Conservation (phyloP, 305 asterid genomes). For the Striga hermonthica region DNA sequence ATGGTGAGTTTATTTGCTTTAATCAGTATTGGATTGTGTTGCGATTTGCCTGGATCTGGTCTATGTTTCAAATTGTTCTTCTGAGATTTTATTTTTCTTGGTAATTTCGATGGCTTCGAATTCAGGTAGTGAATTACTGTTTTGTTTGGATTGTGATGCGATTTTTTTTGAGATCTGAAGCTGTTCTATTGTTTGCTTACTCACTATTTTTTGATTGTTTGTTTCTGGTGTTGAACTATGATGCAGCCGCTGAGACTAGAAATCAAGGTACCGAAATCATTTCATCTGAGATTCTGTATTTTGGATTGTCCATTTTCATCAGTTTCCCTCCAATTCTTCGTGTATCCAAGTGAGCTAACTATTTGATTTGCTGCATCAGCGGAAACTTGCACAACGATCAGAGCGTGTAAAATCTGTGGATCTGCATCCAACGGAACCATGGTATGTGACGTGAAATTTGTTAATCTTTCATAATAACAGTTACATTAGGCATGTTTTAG, state of each 20-base stretch:
- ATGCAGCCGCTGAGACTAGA: slow-evolving; percentile 86
- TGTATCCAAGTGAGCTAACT: slow-evolving; percentile 27
- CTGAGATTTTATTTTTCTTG: slow-evolving; percentile 22
- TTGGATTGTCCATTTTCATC: background rate
- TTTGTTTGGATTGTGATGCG: slow-evolving; percentile 30
- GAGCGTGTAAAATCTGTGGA: slow-evolving; percentile 95
- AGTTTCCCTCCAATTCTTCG: background rate
- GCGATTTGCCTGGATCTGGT: slow-evolving; percentile 40
- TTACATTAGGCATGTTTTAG: too few species aligned
- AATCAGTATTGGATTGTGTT: slow-evolving; percentile 28
- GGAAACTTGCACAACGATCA: slow-evolving; percentile 91
- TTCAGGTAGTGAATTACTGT: slow-evolving; percentile 31
- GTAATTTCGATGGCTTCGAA: slow-evolving; percentile 19
- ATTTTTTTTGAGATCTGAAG: slow-evolving; percentile 46
- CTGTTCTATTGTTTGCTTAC: slow-evolving; percentile 43
- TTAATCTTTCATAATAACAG: too few species aligned
- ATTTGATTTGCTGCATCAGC: slow-evolving; percentile 47
- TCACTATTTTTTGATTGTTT: slow-evolving; percentile 26
- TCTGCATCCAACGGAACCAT: slow-evolving; percentile 98
- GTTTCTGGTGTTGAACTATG: slow-evolving; percentile 26
- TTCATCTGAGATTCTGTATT: slow-evolving; percentile 18
- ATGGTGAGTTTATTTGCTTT: slow-evolving; percentile 63
- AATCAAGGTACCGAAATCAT: slow-evolving; percentile 64
- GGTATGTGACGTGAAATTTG: slow-evolving; percentile 38
- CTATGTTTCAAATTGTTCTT: slow-evolving; percentile 25